Percentiles rank a stretch among this genome's conserved stretches.
Conservation (phyloP, 805 yeast species). For the Candida tammaniensis region DNA sequence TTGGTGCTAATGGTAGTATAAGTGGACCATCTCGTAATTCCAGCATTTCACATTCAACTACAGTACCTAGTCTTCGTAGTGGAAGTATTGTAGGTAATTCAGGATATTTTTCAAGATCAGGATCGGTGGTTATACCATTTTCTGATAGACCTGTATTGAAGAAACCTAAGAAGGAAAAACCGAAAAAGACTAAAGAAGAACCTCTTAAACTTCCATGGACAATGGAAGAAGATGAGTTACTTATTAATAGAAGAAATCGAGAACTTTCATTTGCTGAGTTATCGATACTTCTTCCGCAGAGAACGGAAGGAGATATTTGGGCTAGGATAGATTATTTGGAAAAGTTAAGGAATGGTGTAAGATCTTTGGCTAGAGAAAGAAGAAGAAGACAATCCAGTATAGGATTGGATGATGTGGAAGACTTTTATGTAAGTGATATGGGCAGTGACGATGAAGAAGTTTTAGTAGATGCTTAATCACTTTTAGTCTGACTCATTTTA, state of each 20-base stretch:
- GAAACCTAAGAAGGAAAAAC: conserved; percentile 8
- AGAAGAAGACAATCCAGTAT: conserved; percentile 38
- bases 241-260: conserved; percentile 50
- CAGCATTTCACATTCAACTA: conserved; percentile 33
- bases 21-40: conserved; percentile 41
- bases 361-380: conserved; percentile 23
- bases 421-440: conserved; percentile 42
- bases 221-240: conserved; percentile 70
- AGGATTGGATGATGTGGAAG: conserved; percentile 43
- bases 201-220: conserved; percentile 44
- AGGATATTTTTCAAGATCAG: conserved; percentile 37
- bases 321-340: conserved; percentile 52
- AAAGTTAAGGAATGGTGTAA: conserved; percentile 32
- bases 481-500: neutral
- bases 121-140: conserved; percentile 37
- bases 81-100: conserved; percentile 32
- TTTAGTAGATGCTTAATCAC: conserved; percentile 28
- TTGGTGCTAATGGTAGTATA: conserved; percentile 38
- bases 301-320: conserved; percentile 74
- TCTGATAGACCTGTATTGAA: conserved; percentile 12
- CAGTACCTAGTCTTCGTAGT: conserved; percentile 38
- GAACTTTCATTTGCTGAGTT: conserved; percentile 72
- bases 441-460: conserved; percentile 35
- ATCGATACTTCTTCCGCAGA: conserved; percentile 65
- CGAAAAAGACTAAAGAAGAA: conserved; percentile 14